Base-by-base conservation (phyloP, 2,329 filamentous ascomycete species). In the Pyrenochaeta sp. region DNA sequence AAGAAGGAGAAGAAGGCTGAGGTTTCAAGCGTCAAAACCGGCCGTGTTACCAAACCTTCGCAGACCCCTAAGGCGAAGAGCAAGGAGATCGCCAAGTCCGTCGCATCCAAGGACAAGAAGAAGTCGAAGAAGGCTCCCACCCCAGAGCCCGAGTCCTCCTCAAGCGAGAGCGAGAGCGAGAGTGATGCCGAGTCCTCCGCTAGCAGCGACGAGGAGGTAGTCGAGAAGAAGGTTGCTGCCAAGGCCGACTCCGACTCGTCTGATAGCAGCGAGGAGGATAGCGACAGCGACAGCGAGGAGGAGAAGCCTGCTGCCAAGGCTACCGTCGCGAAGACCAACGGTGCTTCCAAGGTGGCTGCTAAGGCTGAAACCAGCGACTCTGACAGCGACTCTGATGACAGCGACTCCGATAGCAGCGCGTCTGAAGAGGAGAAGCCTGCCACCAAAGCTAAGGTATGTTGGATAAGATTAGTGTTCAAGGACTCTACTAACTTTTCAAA, bases 61-160 rank as follows among this genome's bases (percentile, higher is more conserved):
- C 79, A 87, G 71, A 81, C 80, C 55, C 74, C 84, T 67, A 86
- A 84, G 74, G 74, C 79, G 49, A 87, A 87, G 77, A 80, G 83
- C 61, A 88, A 88, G 79, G 78, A 84, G 54, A 68, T 82, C 44
- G 84, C 84, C 60, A 88, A 88, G 80, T 59, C 68, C 40, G 63
- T 59, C 38, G 63, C 60, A 41, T 53, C 57, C 37, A 67, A 67
- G 59, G 79, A 79, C 69, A 76, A 76, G 69, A 78, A 78, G 74
- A 80, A 80, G 71, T 65, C 66, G 46, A 74, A 77, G 71, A 74
- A 76, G 69, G 74, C 68, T 57, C 73, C 75, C 29, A 76, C 74
- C 39, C 76, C 76, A 36, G 74, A 76, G 68, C 69, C 74, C 48
- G 73, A 72, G 49, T 67, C 67, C 36, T 72, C 69, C 50, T 63